Conservation (phyloP, 2,329 filamentous ascomycete species). For the Colletotrichum falcatum region DNA sequence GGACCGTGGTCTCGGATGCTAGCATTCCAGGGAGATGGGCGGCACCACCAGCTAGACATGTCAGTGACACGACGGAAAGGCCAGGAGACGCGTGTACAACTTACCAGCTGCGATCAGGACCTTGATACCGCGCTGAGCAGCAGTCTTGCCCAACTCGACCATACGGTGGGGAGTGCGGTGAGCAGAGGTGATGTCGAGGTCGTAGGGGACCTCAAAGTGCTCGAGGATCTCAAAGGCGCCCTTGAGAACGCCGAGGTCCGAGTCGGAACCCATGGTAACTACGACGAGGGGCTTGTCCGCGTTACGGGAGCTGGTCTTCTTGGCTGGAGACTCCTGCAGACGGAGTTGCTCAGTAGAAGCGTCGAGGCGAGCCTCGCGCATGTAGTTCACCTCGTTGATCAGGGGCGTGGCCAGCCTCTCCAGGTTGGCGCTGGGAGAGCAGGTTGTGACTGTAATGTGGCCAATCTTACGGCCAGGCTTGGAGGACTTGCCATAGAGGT, state of each 20-base stretch:
- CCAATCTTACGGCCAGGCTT: slow-evolving; percentile 94
- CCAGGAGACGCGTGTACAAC: not conserved
- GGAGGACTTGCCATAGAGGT: slow-evolving; percentile 92
- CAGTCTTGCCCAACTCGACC: slow-evolving; percentile 73
- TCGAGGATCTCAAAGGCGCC: slow-evolving; percentile 75
- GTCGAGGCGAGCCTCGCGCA: slow-evolving; percentile 66
- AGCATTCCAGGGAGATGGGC: slow-evolving; percentile 82
- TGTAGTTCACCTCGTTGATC: slow-evolving; percentile 71
- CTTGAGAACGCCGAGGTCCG: slow-evolving; percentile 76
- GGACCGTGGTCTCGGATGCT: slow-evolving; percentile 76
- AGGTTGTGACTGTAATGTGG: slow-evolving; percentile 85
- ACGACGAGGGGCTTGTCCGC: slow-evolving; percentile 70
- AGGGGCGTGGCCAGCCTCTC: slow-evolving; percentile 73
- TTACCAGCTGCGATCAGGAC: slow-evolving; percentile 76
- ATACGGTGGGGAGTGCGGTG: slow-evolving; percentile 80
- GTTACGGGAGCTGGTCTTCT: slow-evolving; percentile 45
- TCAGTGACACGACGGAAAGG: not conserved
- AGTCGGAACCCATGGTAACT: slow-evolving; percentile 88
- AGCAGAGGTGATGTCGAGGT: slow-evolving; percentile 82
- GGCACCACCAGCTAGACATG: slow-evolving; percentile 72
- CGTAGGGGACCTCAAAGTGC: slow-evolving; percentile 78
- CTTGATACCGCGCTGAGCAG: slow-evolving; percentile 73
- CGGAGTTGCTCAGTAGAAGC: slow-evolving; percentile 54
- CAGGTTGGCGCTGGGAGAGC: slow-evolving; percentile 74
- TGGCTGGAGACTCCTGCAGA: slow-evolving; percentile 45